Percentiles rank a stretch among this genome's conserved stretches.
These are phyloP conservation scores for Crinitomyces ghanaensis DNA, from an alignment of 805 yeast genomes.

Conservation along the genomic window DNA sequence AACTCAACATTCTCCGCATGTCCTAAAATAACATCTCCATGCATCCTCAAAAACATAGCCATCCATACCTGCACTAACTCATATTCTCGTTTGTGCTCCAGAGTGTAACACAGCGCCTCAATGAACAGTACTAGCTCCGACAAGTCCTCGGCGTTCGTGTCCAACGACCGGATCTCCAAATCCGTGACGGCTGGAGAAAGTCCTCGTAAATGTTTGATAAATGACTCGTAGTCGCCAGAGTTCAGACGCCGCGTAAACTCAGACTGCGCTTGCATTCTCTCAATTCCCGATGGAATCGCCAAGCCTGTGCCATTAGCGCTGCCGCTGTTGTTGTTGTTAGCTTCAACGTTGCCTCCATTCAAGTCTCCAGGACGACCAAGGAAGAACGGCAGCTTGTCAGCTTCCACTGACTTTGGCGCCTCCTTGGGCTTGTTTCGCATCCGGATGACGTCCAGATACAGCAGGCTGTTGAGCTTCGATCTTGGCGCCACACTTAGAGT, in stretches of 20 bases:
- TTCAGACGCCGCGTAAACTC: slow-evolving; percentile 58
- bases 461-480: slow-evolving; percentile 62
- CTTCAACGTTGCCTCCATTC: slow-evolving; percentile 27
- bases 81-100: slow-evolving; percentile 44
- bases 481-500: slow-evolving; percentile 74
- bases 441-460: slow-evolving; percentile 74
- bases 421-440: slow-evolving; percentile 83
- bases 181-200: slow-evolving; percentile 74
- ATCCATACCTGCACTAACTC: slow-evolving; percentile 78
- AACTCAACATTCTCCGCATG: slow-evolving; percentile 24
- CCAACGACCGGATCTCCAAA: slow-evolving; percentile 74
- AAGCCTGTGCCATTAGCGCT: no score
- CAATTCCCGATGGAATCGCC: slow-evolving; percentile 6
- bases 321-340: slow-evolving; percentile 20
- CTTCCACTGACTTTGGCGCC: slow-evolving; percentile 74
- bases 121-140: slow-evolving; percentile 56
- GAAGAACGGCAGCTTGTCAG: slow-evolving; percentile 76
- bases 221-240: slow-evolving; percentile 40
- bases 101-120: slow-evolving; percentile 52
- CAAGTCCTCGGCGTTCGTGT: slow-evolving; percentile 47
- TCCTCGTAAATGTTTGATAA: slow-evolving; percentile 43
- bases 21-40: slow-evolving; percentile 61
- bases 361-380: slow-evolving; percentile 47
- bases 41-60: slow-evolving; percentile 60
- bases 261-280: slow-evolving; percentile 28